These are phyloP conservation scores for Aspergillus piperis DNA, from an alignment of 2,329 filamentous ascomycete species.

Conservation along the genomic window DNA sequence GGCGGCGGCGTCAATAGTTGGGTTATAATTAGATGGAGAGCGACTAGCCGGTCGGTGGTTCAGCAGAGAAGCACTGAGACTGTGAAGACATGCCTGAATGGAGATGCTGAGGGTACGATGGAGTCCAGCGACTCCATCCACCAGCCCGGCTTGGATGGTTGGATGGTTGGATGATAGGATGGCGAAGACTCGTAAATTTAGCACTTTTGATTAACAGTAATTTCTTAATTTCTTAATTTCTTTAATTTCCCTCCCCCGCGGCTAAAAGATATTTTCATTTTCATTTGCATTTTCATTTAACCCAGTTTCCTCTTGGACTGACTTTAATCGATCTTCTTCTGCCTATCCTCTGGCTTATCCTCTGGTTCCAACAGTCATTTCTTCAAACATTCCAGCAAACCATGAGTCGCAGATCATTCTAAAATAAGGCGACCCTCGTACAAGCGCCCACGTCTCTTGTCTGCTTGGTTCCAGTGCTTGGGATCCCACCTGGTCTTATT, in stretches of 20 bases:
- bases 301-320: neutral
- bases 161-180: neutral
- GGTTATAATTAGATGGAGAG: neutral
- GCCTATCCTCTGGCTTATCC: too few species aligned
- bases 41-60: too few species aligned
- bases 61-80: too few species aligned
- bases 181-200: neutral
- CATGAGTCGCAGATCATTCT: conserved; percentile 3
- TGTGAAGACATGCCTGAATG: too few species aligned
- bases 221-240: too few species aligned
- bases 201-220: conserved; percentile 2
- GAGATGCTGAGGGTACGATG: neutral
- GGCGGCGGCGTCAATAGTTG: conserved; percentile 18
- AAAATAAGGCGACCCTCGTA: conserved; percentile 5
- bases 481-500: conserved; percentile 2
- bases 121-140: neutral
- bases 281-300: neutral
- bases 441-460: conserved; percentile 5
- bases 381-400: too few species aligned
- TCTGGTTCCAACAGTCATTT: too few species aligned
- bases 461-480: neutral
- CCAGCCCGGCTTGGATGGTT: neutral
- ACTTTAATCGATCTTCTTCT: too few species aligned
- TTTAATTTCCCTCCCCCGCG: conserved; percentile 6
- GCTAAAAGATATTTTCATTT: neutral